A percentile compares a stretch with the other conserved stretches of the same genome.
phyloP scores from a whole-genome alignment of 805 yeast species.

The Hanseniaspora clermontiae region DNA sequence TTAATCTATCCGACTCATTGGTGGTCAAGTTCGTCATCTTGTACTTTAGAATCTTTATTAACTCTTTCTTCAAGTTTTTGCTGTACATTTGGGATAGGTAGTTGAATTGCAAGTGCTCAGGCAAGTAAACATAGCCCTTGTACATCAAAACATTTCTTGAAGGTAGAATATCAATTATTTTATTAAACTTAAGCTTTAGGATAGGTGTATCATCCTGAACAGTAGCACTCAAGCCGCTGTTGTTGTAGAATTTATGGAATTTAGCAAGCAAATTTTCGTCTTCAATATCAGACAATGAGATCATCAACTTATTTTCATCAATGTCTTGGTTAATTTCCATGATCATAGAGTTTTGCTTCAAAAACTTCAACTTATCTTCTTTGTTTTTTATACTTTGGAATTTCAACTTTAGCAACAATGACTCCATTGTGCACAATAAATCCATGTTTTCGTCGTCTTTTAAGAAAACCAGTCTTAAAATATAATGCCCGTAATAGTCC shows the following conservation, averaged over 20 bases:
- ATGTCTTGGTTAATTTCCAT: constrained; percentile 16
- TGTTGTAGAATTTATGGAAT: constrained; percentile 4
- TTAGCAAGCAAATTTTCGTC: constrained; percentile 36
- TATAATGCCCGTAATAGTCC: constrained; percentile 87
- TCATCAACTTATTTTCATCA: constrained; percentile 50
- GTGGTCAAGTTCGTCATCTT: constrained; percentile 45
- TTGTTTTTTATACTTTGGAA: constrained; percentile 46
- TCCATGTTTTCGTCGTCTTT: constrained; percentile 70
- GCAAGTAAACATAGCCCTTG: constrained; percentile 71
- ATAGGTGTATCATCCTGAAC: constrained; percentile 51
- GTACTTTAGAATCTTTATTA: constrained; percentile 59
- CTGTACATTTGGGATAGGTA: constrained; percentile 59
- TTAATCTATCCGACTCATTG: constrained; percentile 81
- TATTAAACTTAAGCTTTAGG: constrained; percentile 78
- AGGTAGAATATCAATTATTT: constrained; percentile 64
- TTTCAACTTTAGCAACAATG: constrained; percentile 59
- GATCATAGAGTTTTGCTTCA: constrained; percentile 45
- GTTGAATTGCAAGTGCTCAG: constrained; percentile 64
- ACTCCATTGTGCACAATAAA: constrained; percentile 68
- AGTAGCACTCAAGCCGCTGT: constrained; percentile 23
- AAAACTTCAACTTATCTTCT: constrained; percentile 65
- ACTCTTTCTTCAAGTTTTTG: constrained; percentile 36
- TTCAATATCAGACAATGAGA: constrained; percentile 23
- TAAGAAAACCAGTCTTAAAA: constrained; percentile 79
- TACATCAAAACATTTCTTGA: constrained; percentile 55